Conservation (phyloP, 202 grass and related monocot species). For the Digitaria exilis region DNA sequence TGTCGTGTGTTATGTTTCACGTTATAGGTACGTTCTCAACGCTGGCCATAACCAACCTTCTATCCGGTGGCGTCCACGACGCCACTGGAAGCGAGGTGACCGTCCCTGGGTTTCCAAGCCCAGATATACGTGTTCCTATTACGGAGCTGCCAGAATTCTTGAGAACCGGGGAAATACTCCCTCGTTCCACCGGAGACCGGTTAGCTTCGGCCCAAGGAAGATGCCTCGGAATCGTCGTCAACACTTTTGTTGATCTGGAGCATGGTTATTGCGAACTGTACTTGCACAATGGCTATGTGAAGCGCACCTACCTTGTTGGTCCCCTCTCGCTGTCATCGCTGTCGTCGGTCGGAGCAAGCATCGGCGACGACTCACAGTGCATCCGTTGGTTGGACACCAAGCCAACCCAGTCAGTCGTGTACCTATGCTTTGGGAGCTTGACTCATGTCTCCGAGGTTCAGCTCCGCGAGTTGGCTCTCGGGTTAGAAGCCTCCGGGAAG, state of each 20-base stretch:
- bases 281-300: no score
- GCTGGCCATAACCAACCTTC: neutral
- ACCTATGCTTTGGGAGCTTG: slow-evolving; percentile 38
- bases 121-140: neutral
- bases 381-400: slow-evolving; percentile 37
- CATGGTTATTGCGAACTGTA: no score
- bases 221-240: neutral
- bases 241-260: no score
- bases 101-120: slow-evolving; percentile 2
- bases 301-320: no score
- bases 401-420: slow-evolving; percentile 25
- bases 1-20: neutral
- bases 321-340: neutral
- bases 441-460: slow-evolving; percentile 16
- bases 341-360: neutral
- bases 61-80: neutral
- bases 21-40: neutral
- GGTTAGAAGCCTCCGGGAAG: slow-evolving; percentile 34
- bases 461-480: slow-evolving; percentile 41
- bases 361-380: neutral
- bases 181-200: neutral
- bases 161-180: neutral
- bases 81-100: neutral
- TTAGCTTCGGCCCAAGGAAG: neutral
- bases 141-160: slow-evolving; percentile 35